These are phyloP conservation scores for Teunomyces atbi DNA, from an alignment of 805 yeast genomes.

Conservation along the genomic window DNA sequence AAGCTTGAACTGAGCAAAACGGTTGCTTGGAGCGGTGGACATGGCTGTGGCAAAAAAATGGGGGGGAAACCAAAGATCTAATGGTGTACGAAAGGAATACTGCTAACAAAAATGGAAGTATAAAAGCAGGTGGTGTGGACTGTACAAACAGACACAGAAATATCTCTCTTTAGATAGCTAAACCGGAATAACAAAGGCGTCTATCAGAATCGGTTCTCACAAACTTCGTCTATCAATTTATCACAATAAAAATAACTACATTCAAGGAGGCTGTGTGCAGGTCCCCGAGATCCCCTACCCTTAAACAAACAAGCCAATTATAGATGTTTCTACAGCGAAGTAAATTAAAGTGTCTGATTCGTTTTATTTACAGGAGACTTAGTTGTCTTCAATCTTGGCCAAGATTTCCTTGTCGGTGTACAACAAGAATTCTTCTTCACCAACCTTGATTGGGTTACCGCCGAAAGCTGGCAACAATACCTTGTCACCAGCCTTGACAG, in stretches of 20 bases:
- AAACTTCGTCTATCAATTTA: neutral
- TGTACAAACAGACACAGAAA: neutral
- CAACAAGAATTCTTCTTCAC: slow-evolving; percentile 75
- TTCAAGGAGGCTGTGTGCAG: neutral
- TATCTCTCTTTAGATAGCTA: neutral
- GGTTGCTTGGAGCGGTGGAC: slow-evolving; percentile 9
- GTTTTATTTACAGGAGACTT: slow-evolving; percentile 2
- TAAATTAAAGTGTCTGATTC: neutral
- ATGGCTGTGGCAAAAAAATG: slow-evolving; percentile 3
- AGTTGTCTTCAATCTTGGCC: slow-evolving; percentile 68
- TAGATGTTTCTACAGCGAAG: neutral
- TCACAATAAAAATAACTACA: neutral
- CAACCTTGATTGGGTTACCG: slow-evolving; percentile 84
- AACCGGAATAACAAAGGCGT: neutral
- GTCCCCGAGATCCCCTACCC: neutral
- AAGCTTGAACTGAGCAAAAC: slow-evolving; percentile 58
- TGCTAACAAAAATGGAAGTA: too few relatives aligned
- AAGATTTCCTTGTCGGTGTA: slow-evolving; percentile 94
- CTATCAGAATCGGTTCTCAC: neutral
- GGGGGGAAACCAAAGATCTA: neutral
- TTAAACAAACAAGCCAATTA: neutral
- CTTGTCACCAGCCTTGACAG: slow-evolving; percentile 86
- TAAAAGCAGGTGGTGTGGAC: neutral
- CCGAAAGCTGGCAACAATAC: slow-evolving; percentile 95
- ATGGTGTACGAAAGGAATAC: too few relatives aligned